Evolutionary conservation across 805 yeast genomes (phyloP).

Genomic region (Kluyveromyces siamensis): DNA sequence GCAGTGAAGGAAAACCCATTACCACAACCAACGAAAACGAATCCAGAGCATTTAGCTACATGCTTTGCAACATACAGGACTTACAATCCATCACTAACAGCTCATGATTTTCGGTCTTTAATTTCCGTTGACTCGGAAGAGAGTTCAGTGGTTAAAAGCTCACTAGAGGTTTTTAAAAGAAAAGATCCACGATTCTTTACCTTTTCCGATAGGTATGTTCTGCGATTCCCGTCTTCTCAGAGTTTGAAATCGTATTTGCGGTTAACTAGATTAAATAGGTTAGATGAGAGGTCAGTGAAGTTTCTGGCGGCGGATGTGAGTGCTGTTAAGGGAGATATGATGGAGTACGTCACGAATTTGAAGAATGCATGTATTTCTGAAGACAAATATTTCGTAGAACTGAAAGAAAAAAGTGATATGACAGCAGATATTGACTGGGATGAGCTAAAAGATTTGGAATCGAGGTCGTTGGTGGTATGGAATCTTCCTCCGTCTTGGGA

Average conservation of each 20-base stretch:
- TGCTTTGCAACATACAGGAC: constrained; percentile 8
- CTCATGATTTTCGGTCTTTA: constrained; percentile 12
- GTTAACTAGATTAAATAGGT: constrained; percentile 9
- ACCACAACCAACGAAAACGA: not conserved
- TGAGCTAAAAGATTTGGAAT: not conserved
- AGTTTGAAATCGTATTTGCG: constrained; percentile 9
- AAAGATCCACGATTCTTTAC: constrained; percentile 25
- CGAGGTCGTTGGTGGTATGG: constrained; percentile 20
- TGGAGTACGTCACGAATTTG: not conserved
- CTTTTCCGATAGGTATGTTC: constrained; percentile 20
- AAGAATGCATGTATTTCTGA: constrained; percentile 1
- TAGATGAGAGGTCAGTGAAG: constrained; percentile 14
- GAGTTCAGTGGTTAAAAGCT: not conserved
- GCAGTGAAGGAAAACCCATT: not conserved
- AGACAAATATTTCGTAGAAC: not conserved
- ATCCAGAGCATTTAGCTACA: not conserved
- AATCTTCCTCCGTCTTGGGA: constrained; percentile 16
- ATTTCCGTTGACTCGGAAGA: constrained; percentile 8
- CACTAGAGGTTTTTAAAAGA: constrained; percentile 13
- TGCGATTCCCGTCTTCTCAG: constrained; percentile 14
- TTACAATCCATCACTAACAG: constrained; percentile 17
- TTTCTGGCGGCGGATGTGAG: constrained; percentile 6
- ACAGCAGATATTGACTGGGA: not conserved
- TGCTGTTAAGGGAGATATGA: not conserved
- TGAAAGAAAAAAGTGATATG: not conserved